Conservation (phyloP, 805 yeast species). For the Candida parachauliodes region DNA sequence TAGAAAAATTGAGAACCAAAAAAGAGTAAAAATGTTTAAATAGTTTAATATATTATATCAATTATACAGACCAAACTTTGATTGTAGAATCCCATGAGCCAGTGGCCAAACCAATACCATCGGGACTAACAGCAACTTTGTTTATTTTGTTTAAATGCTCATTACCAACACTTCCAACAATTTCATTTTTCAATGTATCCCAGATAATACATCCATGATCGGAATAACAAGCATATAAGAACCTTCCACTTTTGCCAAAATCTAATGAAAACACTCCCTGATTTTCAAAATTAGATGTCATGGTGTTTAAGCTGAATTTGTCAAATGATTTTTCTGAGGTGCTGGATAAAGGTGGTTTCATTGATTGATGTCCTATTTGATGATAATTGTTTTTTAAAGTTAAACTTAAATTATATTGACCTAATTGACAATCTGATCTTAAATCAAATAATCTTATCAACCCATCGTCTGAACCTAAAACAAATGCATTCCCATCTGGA, state of each 20-base stretch:
- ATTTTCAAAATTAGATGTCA: conserved; percentile 40
- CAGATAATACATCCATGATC: conserved; percentile 73
- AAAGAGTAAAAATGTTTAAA: too few relatives aligned
- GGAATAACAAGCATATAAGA: conserved; percentile 71
- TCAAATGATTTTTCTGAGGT: conserved; percentile 4
- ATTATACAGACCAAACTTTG: conserved; percentile 53
- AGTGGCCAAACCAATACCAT: conserved; percentile 72
- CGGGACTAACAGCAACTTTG: conserved; percentile 62
- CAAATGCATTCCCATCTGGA: conserved; percentile 68
- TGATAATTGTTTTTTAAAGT: conserved; percentile 8
- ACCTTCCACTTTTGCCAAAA: conserved; percentile 69
- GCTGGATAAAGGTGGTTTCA: conserved; percentile 4
- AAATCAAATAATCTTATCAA: conserved; percentile 66
- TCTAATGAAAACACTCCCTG: conserved; percentile 74
- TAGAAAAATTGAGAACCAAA: too few relatives aligned
- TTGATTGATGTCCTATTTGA: conserved; percentile 2
- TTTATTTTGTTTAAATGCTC: conserved; percentile 49
- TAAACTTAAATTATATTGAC: conserved; percentile 35
- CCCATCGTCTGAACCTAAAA: conserved; percentile 80
- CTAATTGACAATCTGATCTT: conserved; percentile 69
- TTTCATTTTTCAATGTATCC: conserved; percentile 66
- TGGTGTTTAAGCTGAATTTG: conserved; percentile 6
- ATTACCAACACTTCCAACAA: conserved; percentile 57
- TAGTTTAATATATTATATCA: too few relatives aligned
- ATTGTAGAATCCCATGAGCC: conserved; percentile 79